A percentile compares a stretch with the other conserved stretches of the same genome.
phyloP scores from a whole-genome alignment of 257 asterid species.

The Cordia subcordata region DNA sequence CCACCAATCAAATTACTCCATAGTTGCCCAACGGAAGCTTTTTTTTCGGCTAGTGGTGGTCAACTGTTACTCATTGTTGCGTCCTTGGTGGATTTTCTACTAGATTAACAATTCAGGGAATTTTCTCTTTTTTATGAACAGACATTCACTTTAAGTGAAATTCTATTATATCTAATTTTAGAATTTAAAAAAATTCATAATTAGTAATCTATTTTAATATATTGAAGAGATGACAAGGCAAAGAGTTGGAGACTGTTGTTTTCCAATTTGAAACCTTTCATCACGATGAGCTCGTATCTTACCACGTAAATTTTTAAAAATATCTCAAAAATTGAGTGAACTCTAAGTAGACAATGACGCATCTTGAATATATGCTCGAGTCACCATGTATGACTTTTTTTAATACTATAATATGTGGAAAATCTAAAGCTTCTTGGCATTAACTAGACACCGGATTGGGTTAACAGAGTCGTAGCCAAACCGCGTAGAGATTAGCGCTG shows the following conservation, averaged over 20 bases:
- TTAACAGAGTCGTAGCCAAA: slow-evolving; percentile 1
- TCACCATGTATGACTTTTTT: slow-evolving; percentile 13
- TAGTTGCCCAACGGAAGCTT: slow-evolving; percentile 26
- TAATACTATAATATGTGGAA: not conserved
- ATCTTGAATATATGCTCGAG: not conserved
- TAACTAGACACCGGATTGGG: slow-evolving; percentile 8
- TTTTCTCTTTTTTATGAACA: too few relatives aligned
- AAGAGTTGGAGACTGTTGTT: too few relatives aligned
- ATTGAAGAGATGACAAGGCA: too few relatives aligned
- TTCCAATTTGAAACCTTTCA: too few relatives aligned
- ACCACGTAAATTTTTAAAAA: too few relatives aligned
- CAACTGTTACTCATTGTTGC: slow-evolving; percentile 36
- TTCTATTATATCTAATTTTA: too few relatives aligned
- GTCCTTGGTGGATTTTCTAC: not conserved
- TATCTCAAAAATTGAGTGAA: slow-evolving; percentile 2
- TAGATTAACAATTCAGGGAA: slow-evolving; percentile 1
- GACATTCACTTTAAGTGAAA: too few relatives aligned
- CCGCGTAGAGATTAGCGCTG: slow-evolving; percentile 21
- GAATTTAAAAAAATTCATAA: too few relatives aligned
- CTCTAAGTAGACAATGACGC: not conserved
- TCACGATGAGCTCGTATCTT: too few relatives aligned
- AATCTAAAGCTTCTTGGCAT: slow-evolving; percentile 7
- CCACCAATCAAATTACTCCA: slow-evolving; percentile 14
- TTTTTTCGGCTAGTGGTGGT: slow-evolving; percentile 30
- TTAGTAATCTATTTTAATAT: too few relatives aligned